Conservation (phyloP, 371 early-diverging fungal genomes). For the Mucor lusitanicus region DNA sequence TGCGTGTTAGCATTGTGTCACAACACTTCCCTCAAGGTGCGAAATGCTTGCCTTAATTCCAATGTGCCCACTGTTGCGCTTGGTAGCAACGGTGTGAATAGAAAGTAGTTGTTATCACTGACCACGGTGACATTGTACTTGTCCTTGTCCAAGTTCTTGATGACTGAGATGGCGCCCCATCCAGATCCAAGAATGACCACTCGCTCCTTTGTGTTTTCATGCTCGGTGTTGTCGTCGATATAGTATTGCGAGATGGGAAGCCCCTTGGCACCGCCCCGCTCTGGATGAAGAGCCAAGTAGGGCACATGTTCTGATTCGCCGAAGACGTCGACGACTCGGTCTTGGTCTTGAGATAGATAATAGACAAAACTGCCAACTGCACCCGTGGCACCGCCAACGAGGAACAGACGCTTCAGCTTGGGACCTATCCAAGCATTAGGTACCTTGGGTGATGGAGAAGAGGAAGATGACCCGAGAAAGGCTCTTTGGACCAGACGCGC, state of each 20-base stretch:
- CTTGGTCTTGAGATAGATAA: conserved; percentile 28
- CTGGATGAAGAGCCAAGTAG: conserved; percentile 36
- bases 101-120: conserved; percentile 77
- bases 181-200: conserved; percentile 79
- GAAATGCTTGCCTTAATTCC: conserved; percentile 73
- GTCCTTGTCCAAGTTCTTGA: conserved; percentile 65
- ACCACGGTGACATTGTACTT: conserved; percentile 78
- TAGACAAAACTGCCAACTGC: conserved; percentile 7
- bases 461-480: not conserved
- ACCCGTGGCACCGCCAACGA: not conserved
- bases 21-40: too few relatives aligned
- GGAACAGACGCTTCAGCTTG: conserved; percentile 1
- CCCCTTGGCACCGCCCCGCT: conserved; percentile 37
- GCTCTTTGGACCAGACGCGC: not conserved
- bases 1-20: not conserved
- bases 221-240: conserved; percentile 30
- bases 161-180: conserved; percentile 69
- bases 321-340: conserved; percentile 17
- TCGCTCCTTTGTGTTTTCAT: conserved; percentile 50
- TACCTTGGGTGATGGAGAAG: not conserved
- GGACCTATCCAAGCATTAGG: conserved; percentile 14
- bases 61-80: conserved; percentile 83
- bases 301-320: conserved; percentile 33
- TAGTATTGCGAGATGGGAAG: conserved; percentile 35
- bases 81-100: conserved; percentile 86